Evolutionary conservation across 495 filamentous ascomycete species (phyloP).

Genomic region (Daldinia caldariorum): DNA sequence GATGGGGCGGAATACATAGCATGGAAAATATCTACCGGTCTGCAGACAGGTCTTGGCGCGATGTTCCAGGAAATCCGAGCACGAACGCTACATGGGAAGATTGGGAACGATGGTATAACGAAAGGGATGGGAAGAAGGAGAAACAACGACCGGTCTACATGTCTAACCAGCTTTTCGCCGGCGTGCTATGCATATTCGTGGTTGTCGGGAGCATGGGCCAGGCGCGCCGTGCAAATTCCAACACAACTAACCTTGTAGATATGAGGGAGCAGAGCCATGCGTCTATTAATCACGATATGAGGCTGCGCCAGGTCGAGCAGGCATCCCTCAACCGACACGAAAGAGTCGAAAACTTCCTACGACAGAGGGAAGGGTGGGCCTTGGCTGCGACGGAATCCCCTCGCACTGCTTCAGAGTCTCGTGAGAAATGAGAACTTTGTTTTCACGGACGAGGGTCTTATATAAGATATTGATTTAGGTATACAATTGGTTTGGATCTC

Average conservation of each 20-base stretch:
- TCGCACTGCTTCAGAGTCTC: background rate
- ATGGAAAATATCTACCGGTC: conserved; percentile 50
- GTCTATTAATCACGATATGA: conserved; percentile 69
- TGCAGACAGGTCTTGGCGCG: conserved; percentile 60
- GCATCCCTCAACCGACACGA: conserved; percentile 64
- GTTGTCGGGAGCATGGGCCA: conserved; percentile 73
- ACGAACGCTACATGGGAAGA: conserved; percentile 98
- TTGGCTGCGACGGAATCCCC: conserved; percentile 12
- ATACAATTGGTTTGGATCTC: background rate
- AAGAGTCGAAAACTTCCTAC: conserved; percentile 77
- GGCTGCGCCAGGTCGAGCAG: conserved; percentile 62
- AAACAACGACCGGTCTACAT: conserved; percentile 69
- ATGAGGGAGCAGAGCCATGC: conserved; percentile 69
- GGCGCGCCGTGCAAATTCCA: conserved; percentile 69
- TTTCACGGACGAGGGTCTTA: background rate
- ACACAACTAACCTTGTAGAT: conserved; percentile 66
- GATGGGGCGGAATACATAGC: conserved; percentile 70
- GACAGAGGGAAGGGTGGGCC: conserved; percentile 65
- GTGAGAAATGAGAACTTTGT: conserved; percentile 19
- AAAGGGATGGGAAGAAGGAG: conserved; percentile 54
- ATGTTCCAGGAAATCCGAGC: conserved; percentile 65
- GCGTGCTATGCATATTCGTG: conserved; percentile 71
- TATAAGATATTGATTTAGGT: background rate
- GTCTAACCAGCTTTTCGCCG: conserved; percentile 78
- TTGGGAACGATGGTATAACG: conserved; percentile 88